A percentile compares a stretch with the other conserved stretches of the same genome.
These are phyloP conservation scores for Acer saccharum DNA, from an alignment of 345 rosid genomes.

Conservation along the genomic window DNA sequence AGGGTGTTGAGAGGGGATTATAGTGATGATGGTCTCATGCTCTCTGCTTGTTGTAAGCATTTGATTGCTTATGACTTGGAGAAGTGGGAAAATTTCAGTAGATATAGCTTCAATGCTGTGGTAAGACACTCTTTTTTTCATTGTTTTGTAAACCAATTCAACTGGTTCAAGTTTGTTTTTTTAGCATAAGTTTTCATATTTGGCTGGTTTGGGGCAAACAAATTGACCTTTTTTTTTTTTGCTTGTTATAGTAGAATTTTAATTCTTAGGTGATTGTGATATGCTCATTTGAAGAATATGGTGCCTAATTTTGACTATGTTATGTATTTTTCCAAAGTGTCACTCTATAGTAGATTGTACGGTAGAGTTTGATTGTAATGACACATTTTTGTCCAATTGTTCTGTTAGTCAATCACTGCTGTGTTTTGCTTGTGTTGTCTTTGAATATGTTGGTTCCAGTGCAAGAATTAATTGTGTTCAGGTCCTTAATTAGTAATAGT, in stretches of 20 bases:
- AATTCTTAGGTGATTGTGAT: not conserved
- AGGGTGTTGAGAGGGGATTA: slow-evolving; percentile 39
- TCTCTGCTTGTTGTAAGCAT: slow-evolving; percentile 97
- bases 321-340: not conserved
- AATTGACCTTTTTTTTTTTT: not conserved
- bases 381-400: not conserved
- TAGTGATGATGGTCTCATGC: slow-evolving; percentile 55
- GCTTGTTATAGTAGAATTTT: not conserved
- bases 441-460: not conserved
- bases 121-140: slow-evolving; percentile 37
- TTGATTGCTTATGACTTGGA: slow-evolving; percentile 92
- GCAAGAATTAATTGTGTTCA: slow-evolving; percentile 3
- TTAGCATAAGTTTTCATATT: not conserved
- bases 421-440: not conserved
- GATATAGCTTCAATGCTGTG: slow-evolving; percentile 89
- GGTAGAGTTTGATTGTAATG: not conserved
- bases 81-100: slow-evolving; percentile 69
- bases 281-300: not conserved
- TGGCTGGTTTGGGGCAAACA: not conserved
- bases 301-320: not conserved
- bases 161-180: not conserved
- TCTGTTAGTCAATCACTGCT: not conserved
- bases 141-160: not conserved
- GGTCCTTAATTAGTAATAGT: not conserved
- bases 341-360: not conserved